phyloP scores from a whole-genome alignment of 2,329 filamentous ascomycete genomes.

The Botrytis deweyae region DNA sequence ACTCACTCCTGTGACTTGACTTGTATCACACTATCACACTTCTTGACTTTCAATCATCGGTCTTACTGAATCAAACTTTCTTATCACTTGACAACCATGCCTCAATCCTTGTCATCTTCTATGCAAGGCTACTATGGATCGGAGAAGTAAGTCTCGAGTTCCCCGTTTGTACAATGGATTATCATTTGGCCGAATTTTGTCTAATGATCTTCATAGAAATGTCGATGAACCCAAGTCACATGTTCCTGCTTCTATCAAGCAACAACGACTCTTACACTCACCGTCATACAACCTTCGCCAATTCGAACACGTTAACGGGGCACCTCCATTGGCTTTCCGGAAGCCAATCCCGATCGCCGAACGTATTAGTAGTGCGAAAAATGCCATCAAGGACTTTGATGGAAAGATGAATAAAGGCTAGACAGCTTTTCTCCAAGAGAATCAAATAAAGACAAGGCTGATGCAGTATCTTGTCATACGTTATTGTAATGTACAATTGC shows the following conservation, averaged over 20 bases:
- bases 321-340: slow-evolving; percentile 12
- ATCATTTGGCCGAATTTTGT: slow-evolving; percentile 5
- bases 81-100: slow-evolving; percentile 1
- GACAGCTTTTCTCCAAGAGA: neutral
- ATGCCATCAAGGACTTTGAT: slow-evolving; percentile 12
- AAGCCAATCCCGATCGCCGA: slow-evolving; percentile 7
- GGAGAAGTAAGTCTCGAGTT: slow-evolving; percentile 14
- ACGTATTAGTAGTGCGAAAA: neutral
- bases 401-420: slow-evolving; percentile 9
- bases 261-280: neutral
- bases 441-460: neutral
- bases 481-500: neutral
- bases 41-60: neutral
- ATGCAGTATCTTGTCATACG: slow-evolving; percentile 1
- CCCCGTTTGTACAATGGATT: neutral
- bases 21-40: neutral
- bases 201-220: neutral
- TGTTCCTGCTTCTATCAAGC: neutral
- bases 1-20: neutral
- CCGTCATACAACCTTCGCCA: neutral
- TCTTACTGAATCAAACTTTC: neutral
- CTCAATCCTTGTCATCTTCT: slow-evolving; percentile 20
- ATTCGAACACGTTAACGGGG: neutral
- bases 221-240: neutral
- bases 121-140: slow-evolving; percentile 19